Conservation (phyloP, 2,329 filamentous ascomycete species). For the Endocalyx cinctus region DNA sequence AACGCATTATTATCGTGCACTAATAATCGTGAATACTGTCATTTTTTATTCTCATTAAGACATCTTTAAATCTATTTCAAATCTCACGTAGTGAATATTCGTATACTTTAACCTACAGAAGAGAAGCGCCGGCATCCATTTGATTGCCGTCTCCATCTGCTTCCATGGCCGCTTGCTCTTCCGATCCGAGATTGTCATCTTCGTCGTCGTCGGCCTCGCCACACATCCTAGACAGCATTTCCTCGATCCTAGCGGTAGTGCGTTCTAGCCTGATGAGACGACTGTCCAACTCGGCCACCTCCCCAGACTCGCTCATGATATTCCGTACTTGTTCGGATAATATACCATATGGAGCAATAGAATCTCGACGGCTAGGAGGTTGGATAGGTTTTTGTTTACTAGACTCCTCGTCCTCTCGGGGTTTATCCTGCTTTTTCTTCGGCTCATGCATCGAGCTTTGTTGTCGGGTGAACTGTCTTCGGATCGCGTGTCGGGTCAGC, state of each 20-base stretch:
- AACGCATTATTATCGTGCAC: too few species aligned
- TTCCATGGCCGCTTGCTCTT: slow-evolving; percentile 20
- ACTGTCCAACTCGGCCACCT: slow-evolving; percentile 37
- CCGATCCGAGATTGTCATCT: slow-evolving; percentile 11
- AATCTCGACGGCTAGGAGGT: slow-evolving; percentile 46
- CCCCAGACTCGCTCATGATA: slow-evolving; percentile 43
- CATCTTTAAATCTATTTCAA: too few species aligned
- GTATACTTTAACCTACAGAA: too few species aligned
- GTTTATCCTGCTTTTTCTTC: slow-evolving; percentile 6
- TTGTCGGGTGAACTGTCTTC: slow-evolving; percentile 49
- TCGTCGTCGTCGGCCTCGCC: slow-evolving; percentile 11
- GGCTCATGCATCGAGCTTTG: slow-evolving; percentile 29
- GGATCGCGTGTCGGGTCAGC: slow-evolving; percentile 53
- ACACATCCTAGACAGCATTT: slow-evolving; percentile 37
- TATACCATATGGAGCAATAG: slow-evolving; percentile 48
- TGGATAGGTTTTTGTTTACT: slow-evolving; percentile 16
- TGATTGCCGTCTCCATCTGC: slow-evolving; percentile 22
- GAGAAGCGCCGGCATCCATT: too few species aligned
- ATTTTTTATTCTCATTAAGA: too few species aligned
- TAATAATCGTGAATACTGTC: too few species aligned
- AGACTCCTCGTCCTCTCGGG: slow-evolving; percentile 7
- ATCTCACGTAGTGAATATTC: too few species aligned
- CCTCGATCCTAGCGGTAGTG: slow-evolving; percentile 43
- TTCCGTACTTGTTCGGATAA: slow-evolving; percentile 46
- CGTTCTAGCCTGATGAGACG: slow-evolving; percentile 48